Percentiles rank a stretch among this genome's conserved stretches.
phyloP scores from a whole-genome alignment of 257 asterid species.

The Nicotiana tomentosiformis region DNA sequence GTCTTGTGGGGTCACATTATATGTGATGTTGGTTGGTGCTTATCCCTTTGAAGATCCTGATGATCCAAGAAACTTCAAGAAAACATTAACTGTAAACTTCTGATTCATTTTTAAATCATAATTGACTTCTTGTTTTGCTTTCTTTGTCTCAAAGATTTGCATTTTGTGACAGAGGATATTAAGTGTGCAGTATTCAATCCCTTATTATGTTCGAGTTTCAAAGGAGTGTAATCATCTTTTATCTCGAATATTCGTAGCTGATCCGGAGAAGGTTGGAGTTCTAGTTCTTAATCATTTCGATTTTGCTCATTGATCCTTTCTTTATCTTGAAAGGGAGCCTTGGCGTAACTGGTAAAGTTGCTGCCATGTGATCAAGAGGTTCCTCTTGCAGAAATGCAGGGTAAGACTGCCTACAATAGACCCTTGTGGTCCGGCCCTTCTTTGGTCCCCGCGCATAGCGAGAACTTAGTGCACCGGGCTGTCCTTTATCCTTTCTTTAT shows the following conservation, averaged over 20 bases:
- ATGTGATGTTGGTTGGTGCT: slow-evolving; percentile 2
- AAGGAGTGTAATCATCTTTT: neutral
- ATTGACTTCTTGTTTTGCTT: neutral
- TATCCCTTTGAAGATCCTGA: slow-evolving; percentile 12
- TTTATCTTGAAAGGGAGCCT: neutral
- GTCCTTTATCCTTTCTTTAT: neutral
- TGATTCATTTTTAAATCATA: neutral
- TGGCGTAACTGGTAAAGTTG: too few species aligned
- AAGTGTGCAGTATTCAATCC: slow-evolving; percentile 1
- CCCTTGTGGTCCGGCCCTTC: too few species aligned
- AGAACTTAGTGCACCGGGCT: too few species aligned
- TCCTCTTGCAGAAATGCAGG: too few species aligned
- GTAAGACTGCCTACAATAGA: too few species aligned
- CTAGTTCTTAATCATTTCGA: neutral
- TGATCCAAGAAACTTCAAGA: slow-evolving; percentile 13
- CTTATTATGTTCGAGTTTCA: neutral
- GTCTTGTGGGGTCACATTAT: slow-evolving; percentile 9
- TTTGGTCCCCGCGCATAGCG: too few species aligned
- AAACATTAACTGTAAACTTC: slow-evolving; percentile 6
- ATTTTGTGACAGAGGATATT: slow-evolving; percentile 8
- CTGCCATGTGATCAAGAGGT: too few species aligned
- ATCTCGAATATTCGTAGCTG: neutral
- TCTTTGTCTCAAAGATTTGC: neutral
- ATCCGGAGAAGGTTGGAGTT: slow-evolving; percentile 5
- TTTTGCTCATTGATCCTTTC: neutral